These are phyloP conservation scores for Mucor saturninus DNA, from an alignment of 371 early-diverging fungal genomes.

Conservation along the genomic window DNA sequence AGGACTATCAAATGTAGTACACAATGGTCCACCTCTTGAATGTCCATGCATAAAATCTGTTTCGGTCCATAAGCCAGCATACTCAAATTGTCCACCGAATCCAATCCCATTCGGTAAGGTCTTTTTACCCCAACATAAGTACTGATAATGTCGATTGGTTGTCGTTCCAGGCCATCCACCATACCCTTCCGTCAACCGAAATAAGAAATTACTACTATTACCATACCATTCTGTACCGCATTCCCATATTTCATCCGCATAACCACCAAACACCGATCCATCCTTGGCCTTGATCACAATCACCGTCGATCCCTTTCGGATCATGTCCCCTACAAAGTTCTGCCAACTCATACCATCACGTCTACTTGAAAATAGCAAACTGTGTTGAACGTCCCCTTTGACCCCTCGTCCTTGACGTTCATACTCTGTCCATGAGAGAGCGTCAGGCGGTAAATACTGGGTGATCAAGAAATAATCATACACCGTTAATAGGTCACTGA, in stretches of 20 bases:
- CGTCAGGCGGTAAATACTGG: conserved; percentile 31
- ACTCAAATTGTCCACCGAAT: conserved; percentile 84
- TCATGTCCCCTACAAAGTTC: conserved; percentile 51
- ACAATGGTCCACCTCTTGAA: conserved; percentile 71
- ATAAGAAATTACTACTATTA: conserved; percentile 66
- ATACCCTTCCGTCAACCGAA: conserved; percentile 29
- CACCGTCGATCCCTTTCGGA: conserved; percentile 57
- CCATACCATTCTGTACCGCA: conserved; percentile 78
- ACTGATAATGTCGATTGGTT: conserved; percentile 79
- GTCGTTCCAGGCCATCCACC: conserved; percentile 34
- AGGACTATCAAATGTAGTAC: conserved; percentile 73
- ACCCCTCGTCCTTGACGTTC: conserved; percentile 26
- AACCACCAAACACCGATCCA: conserved; percentile 74
- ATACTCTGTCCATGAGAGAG: conserved; percentile 35
- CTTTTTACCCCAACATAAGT: conserved; percentile 80
- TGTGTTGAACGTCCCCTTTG: conserved; percentile 25
- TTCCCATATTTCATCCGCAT: conserved; percentile 64
- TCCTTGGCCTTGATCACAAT: conserved; percentile 56
- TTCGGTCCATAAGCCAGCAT: conserved; percentile 83
- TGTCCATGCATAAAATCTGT: conserved; percentile 73
- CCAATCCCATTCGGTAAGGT: conserved; percentile 89
- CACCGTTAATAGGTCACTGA: conserved; percentile 38
- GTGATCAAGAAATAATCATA: conserved; percentile 46
- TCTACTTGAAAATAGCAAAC: conserved; percentile 61
- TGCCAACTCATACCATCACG: conserved; percentile 70